Evolutionary conservation across 495 filamentous ascomycete species (phyloP), one percentile per base, ranked within the genome.

Genomic region (Talaromyces liani): DNA sequence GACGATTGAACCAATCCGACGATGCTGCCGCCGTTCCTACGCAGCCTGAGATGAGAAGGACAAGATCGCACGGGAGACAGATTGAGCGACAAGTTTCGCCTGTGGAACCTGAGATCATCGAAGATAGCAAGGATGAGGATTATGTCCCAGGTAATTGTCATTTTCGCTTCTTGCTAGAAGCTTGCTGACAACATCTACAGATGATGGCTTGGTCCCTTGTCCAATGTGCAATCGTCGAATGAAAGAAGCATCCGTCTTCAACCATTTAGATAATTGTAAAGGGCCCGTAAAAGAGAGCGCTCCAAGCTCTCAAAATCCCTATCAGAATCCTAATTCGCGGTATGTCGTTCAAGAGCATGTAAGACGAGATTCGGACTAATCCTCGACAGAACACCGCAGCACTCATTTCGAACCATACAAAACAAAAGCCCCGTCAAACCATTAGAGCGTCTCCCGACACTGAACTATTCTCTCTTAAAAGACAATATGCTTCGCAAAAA

Each of bases 391-490:
- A 24, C n/a, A 33, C 60, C 60, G 45, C 60, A 51, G 18, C 60
- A 29, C 18, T 16, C 59, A 9, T 47, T 61, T 12, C 59, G 33
- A 53, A 20, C 2, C 25, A 3, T 20, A 33, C 60, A 62, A 24
- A 36, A 3, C 14, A 39, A 36, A 53, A 49, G 25, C 14, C 53
- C 60, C 6, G 41, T 22, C 2, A 78, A 79, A 63, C 71, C 66
- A 69, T 83, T 71, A 24, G 79, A 85, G 56, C 84, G 91, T 34
- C 75, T 98, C 8, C 88, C 93, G 0, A 81, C 87, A 8, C 77
- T 97, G 4, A 91, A 88, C 65, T 97, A 96, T 73, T 86, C 86
- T 20, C 77, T 96, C 65, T 73, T 96, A 5, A 95, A 87, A 68
- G 93, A 98, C 4, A 76, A 65, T 0, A 80, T 81, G 6, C 80